Evolutionary conservation across 2,329 filamentous ascomycete species (phyloP), one percentile per base, ranked within the genome.

Genomic region (Chrysosporium queenslandicum): DNA sequence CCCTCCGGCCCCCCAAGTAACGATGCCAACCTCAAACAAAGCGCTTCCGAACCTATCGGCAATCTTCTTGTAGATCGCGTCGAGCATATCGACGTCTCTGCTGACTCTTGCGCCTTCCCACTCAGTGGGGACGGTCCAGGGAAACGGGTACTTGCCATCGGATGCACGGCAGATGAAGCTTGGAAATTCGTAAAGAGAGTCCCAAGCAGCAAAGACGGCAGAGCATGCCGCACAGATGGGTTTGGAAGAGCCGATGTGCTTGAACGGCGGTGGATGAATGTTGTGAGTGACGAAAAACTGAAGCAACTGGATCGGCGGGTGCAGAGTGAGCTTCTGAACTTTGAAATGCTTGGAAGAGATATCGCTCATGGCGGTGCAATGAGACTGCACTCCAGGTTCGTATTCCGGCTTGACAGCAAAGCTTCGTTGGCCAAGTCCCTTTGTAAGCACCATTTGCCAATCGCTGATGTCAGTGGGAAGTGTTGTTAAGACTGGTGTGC

Each of bases 221-320:
- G 49, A 29, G 18, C 49, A 51, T 6, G 39, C 49, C 6, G 49
- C 39, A n/a, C 49, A 51, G 23, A 37, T 18, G 16, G 49, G 29
- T 3, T 12, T 5, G 2, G 49, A 51, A 14, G 3, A 36, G 20
- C 49, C 49, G 39, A 51, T 51, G 12, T 21, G 7, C 2, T n/a
- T 16, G 7, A 51, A 20, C 14, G 39, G 39, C 12, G 49, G 49
- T 4, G 49, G 49, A 21, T 37, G 20, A 2, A 51, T 45, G 7
- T 14, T 21, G 20, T 36, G n/a, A 5, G 49, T 43, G 8, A 18
- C 20, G 20, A 51, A 45, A 16, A 51, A 51, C 6, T 45, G 49
- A 12, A 51, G 39, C 11, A 51, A 18, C 12, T 51, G 49, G 4
- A n/a, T 27, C 12, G 29, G 39, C 4, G 49, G 49, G 18, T 51